Evolutionary conservation across 2,329 filamentous ascomycete species (phyloP).

Genomic region (Aspergillus ibericus): DNA sequence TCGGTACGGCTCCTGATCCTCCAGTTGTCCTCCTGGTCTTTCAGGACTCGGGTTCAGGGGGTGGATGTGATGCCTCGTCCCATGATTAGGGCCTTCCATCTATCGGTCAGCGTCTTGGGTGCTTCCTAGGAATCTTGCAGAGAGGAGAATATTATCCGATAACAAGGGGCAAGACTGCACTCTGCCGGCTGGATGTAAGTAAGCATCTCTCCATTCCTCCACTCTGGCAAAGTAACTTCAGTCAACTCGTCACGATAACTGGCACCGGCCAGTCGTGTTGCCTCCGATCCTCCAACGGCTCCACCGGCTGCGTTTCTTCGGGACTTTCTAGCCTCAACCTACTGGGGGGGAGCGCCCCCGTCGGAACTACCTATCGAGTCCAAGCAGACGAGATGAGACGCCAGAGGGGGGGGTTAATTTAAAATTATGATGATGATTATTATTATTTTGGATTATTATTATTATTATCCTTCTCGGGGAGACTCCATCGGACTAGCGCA

Average conservation of each 20-base stretch:
- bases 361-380: neutral
- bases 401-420: conserved; percentile 1
- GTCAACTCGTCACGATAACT: conserved; percentile 2
- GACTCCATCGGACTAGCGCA: conserved; percentile 6
- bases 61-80: too few relatives aligned
- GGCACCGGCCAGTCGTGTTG: neutral
- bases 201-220: too few relatives aligned
- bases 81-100: too few relatives aligned
- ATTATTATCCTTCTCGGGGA: conserved; percentile 1
- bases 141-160: neutral
- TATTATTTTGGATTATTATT: neutral
- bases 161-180: neutral
- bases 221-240: neutral
- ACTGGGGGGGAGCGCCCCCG: neutral
- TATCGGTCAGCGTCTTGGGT: too few relatives aligned
- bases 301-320: conserved; percentile 21
- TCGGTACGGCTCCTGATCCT: neutral
- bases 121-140: too few relatives aligned
- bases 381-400: neutral
- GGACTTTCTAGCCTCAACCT: conserved; percentile 22
- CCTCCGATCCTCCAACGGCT: conserved; percentile 12
- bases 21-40: neutral
- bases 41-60: too few relatives aligned
- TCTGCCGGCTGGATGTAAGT: too few relatives aligned
- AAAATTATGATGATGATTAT: too few relatives aligned